phyloP scores from a whole-genome alignment of 805 yeast species.

The Yarrowia sp. region DNA sequence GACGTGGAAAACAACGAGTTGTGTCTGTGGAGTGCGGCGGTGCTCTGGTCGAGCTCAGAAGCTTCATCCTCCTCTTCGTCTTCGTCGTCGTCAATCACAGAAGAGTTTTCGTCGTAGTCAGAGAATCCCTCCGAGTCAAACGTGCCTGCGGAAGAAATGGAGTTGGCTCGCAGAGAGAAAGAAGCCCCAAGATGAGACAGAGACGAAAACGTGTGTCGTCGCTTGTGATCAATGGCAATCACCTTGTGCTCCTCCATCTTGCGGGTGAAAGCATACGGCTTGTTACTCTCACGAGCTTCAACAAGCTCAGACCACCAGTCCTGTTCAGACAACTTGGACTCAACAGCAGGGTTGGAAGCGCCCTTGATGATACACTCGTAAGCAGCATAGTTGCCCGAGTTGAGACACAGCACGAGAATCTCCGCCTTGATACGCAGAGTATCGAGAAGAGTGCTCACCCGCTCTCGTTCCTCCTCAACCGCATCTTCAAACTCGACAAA shows the following conservation, averaged over 20 bases:
- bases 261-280: slow-evolving; percentile 12
- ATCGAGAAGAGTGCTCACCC: slow-evolving; percentile 69
- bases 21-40: slow-evolving; percentile 42
- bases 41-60: slow-evolving; percentile 13
- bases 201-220: slow-evolving; percentile 59
- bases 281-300: slow-evolving; percentile 20
- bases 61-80: slow-evolving; percentile 45
- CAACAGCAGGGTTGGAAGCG: slow-evolving; percentile 16
- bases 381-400: slow-evolving; percentile 59
- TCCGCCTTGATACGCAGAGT: slow-evolving; percentile 86
- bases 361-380: slow-evolving; percentile 85
- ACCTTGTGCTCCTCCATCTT: slow-evolving; percentile 30
- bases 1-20: slow-evolving; percentile 31
- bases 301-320: slow-evolving; percentile 84
- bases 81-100: slow-evolving; percentile 44
- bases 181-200: slow-evolving; percentile 81
- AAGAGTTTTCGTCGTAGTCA: slow-evolving; percentile 44
- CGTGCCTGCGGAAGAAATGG: slow-evolving; percentile 52
- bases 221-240: slow-evolving; percentile 41
- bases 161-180: slow-evolving; percentile 73
- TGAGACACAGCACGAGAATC: slow-evolving; percentile 74
- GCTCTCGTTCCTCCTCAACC: slow-evolving; percentile 67
- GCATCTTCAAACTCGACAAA: slow-evolving; percentile 84
- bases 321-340: slow-evolving; percentile 58
- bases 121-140: slow-evolving; percentile 35